These are phyloP conservation scores for Naganishia sp. DNA, from an alignment of 1,284 basidiomycete genomes.

Conservation along the genomic window DNA sequence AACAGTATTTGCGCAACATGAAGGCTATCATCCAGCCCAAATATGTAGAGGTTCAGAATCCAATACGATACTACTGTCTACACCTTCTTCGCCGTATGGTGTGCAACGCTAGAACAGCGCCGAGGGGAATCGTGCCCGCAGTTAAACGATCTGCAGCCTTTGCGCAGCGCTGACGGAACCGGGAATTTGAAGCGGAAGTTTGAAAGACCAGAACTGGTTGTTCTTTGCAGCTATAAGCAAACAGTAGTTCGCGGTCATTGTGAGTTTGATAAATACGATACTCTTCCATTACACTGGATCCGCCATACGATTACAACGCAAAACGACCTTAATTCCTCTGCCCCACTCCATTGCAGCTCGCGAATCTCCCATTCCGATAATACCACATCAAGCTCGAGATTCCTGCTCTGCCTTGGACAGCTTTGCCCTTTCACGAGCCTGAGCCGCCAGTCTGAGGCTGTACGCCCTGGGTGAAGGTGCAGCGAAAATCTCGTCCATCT, in stretches of 20 bases:
- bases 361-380: background rate
- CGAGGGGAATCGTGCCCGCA: too few relatives aligned
- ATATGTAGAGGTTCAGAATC: background rate
- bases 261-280: too few relatives aligned
- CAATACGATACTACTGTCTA: background rate
- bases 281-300: too few relatives aligned
- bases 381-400: background rate
- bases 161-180: too few relatives aligned
- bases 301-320: background rate
- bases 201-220: too few relatives aligned
- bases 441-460: slow-evolving; percentile 45
- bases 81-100: too few relatives aligned
- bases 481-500: slow-evolving; percentile 61
- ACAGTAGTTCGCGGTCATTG: too few relatives aligned
- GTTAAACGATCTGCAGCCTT: too few relatives aligned
- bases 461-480: slow-evolving; percentile 57
- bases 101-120: too few relatives aligned
- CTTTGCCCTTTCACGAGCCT: slow-evolving; percentile 19
- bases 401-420: slow-evolving; percentile 1
- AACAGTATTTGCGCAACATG: background rate
- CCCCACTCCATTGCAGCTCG: background rate
- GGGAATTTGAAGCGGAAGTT: too few relatives aligned
- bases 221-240: too few relatives aligned
- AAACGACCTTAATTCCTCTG: background rate
- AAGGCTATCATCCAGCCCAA: background rate